phyloP scores from a whole-genome alignment of 2,329 filamentous ascomycete genomes.

The Colletotrichum sp. region DNA sequence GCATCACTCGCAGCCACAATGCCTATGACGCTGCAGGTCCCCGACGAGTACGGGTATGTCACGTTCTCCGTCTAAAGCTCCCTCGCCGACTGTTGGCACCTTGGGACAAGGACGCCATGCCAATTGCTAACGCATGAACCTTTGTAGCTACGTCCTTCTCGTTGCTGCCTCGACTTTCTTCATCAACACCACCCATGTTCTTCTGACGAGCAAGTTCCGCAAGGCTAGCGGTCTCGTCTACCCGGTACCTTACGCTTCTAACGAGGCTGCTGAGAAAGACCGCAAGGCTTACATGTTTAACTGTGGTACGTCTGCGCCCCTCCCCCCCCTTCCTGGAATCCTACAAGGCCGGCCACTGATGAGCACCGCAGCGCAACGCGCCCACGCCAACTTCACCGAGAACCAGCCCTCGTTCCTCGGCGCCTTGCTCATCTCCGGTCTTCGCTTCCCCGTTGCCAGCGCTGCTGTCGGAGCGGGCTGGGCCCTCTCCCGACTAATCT shows the following conservation, averaged over 20 bases:
- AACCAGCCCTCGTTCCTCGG: constrained; percentile 59
- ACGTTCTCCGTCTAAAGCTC: too few species aligned
- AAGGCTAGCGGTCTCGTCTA: constrained; percentile 59
- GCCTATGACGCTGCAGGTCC: constrained; percentile 48
- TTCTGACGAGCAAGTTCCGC: constrained; percentile 54
- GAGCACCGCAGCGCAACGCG: constrained; percentile 54
- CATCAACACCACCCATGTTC: constrained; percentile 58
- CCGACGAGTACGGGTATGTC: constrained; percentile 56
- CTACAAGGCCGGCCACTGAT: neutral
- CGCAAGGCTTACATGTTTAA: constrained; percentile 64
- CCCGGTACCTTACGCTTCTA: constrained; percentile 60
- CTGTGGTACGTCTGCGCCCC: constrained; percentile 51
- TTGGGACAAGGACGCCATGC: neutral
- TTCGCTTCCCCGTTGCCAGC: constrained; percentile 56
- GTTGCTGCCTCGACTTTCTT: constrained; percentile 62
- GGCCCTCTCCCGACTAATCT: constrained; percentile 56
- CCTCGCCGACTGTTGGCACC: neutral
- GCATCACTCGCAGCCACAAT: constrained; percentile 34
- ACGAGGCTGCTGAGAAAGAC: constrained; percentile 59
- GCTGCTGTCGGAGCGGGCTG: constrained; percentile 57
- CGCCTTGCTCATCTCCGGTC: constrained; percentile 59
- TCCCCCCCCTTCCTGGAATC: neutral
- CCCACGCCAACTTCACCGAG: constrained; percentile 69
- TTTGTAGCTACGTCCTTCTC: constrained; percentile 64
- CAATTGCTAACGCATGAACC: neutral